phyloP scores from a whole-genome alignment of 345 rosid species.

The Hirschfeldia incana region DNA sequence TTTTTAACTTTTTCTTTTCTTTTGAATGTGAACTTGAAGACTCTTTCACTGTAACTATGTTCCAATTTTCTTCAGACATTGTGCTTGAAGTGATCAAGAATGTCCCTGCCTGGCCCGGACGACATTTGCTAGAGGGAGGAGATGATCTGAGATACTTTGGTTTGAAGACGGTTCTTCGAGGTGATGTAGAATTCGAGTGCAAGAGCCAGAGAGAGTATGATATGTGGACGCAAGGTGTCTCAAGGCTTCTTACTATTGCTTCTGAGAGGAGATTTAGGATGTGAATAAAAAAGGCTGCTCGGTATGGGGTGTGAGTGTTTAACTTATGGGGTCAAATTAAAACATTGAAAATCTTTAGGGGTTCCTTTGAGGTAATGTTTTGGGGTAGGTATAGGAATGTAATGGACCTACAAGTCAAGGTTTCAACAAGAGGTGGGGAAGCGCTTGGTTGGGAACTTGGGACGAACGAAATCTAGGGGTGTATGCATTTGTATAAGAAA shows the following conservation, averaged over 20 bases:
- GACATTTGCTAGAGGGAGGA: slow-evolving; percentile 86
- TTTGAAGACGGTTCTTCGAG: slow-evolving; percentile 67
- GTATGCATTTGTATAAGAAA: background rate
- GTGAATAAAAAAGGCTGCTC: slow-evolving; percentile 38
- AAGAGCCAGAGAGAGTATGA: slow-evolving; percentile 79
- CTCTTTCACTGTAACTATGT: slow-evolving; percentile 8
- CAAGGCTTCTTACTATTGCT: slow-evolving; percentile 74
- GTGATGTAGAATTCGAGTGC: slow-evolving; percentile 81
- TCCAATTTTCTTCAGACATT: slow-evolving; percentile 53
- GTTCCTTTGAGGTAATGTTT: slow-evolving; percentile 25
- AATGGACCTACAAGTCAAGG: slow-evolving; percentile 27
- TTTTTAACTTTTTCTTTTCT: slow-evolving; percentile 25
- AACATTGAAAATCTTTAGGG: slow-evolving; percentile 14
- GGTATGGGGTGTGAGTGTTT: slow-evolving; percentile 29
- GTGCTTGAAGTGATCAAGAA: slow-evolving; percentile 84
- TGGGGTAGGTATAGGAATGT: slow-evolving; percentile 31
- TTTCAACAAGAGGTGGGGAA: slow-evolving; percentile 5
- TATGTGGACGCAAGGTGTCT: slow-evolving; percentile 88
- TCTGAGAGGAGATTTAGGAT: slow-evolving; percentile 66
- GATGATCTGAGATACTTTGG: slow-evolving; percentile 85
- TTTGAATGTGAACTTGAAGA: slow-evolving; percentile 41
- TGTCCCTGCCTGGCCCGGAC: slow-evolving; percentile 92
- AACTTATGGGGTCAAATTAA: slow-evolving; percentile 30
- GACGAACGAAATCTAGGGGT: slow-evolving; percentile 21
- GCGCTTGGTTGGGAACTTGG: background rate